Base-by-base conservation (phyloP, 208 protist genomes). In the Crithidia expoeki region DNA sequence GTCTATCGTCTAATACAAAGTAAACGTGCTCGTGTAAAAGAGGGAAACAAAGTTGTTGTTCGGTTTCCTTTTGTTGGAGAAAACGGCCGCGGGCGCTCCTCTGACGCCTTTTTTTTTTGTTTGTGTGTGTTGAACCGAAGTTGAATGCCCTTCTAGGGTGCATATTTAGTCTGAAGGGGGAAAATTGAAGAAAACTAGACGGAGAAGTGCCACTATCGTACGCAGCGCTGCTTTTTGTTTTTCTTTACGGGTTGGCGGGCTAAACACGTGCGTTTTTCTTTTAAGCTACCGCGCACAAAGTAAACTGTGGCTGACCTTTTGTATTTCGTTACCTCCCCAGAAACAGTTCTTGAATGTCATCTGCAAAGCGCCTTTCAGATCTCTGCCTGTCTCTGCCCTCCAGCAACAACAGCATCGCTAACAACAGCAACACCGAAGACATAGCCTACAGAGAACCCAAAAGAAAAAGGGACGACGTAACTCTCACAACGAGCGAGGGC, bases 201-300 rank as follows among this genome's bases (percentile, higher is more conserved):
- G n/a, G n/a, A n/a, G n/a, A n/a, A n/a, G n/a, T n/a, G n/a, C n/a
- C n/a, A n/a, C n/a, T n/a, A n/a, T n/a, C n/a, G n/a, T n/a, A n/a
- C n/a, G n/a, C n/a, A n/a, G n/a, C n/a, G n/a, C 46, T n/a, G 25
- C 28, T 36, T 32, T 23, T 25, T 65, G 63, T 63, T 68, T 61
- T 76, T 68, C 42, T 11, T 34, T 44, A 12, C 12, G 36, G 9
- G 36, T 40, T 40, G 9, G 36, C 36, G 12, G 12, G 36, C 9
- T 40, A 12, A 12, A 40, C 5, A 12, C 5, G 12, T 40, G 12
- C 14, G 10, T 28, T 36, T 51, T 21, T 1, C 17, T 30, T 52
- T 25, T 38, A 10, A 19, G 0, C 16, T 40, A 5, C 36, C 36
- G 36, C 36, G 12, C 36, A 5, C 5, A 40, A 12, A 14, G 9